Evolutionary conservation across 2,329 filamentous ascomycete genomes (phyloP).

Genomic region (Colletotrichum caudatum): DNA sequence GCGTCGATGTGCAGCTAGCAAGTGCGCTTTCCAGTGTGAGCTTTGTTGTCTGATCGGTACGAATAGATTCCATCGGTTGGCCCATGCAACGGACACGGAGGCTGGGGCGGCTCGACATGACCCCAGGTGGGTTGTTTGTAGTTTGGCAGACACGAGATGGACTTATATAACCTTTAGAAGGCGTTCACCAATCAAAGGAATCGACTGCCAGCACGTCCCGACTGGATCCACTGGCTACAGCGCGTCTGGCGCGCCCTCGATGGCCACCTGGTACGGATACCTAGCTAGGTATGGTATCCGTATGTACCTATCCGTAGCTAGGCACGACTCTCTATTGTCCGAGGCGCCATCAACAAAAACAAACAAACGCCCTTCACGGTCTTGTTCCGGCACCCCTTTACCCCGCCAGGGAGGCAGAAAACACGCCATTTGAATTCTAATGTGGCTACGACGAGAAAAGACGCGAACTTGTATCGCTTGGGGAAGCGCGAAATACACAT

Average conservation of each 20-base stretch:
- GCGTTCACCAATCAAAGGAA: background rate
- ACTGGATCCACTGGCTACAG: background rate
- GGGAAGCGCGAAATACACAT: conserved; percentile 5
- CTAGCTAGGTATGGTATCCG: too few relatives aligned
- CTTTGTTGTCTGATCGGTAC: background rate
- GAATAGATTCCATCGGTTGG: conserved; percentile 1
- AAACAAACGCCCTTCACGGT: conserved; percentile 18
- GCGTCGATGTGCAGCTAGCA: background rate
- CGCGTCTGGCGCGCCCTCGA: background rate
- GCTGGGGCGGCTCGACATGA: background rate
- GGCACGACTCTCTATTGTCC: background rate
- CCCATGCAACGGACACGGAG: background rate
- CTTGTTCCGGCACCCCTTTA: conserved; percentile 8
- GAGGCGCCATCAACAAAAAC: background rate
- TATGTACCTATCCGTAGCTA: too few relatives aligned
- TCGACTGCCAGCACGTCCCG: background rate
- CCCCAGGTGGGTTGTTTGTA: background rate
- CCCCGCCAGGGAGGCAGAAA: conserved; percentile 12
- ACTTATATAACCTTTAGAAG: too few relatives aligned
- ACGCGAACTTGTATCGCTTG: background rate
- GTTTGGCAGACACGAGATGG: background rate
- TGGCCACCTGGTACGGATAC: background rate
- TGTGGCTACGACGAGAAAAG: background rate
- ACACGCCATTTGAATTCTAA: background rate
- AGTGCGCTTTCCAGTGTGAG: background rate